Base-by-base conservation (phyloP, 2,329 filamentous ascomycete species). In the Microcera coccophila region DNA sequence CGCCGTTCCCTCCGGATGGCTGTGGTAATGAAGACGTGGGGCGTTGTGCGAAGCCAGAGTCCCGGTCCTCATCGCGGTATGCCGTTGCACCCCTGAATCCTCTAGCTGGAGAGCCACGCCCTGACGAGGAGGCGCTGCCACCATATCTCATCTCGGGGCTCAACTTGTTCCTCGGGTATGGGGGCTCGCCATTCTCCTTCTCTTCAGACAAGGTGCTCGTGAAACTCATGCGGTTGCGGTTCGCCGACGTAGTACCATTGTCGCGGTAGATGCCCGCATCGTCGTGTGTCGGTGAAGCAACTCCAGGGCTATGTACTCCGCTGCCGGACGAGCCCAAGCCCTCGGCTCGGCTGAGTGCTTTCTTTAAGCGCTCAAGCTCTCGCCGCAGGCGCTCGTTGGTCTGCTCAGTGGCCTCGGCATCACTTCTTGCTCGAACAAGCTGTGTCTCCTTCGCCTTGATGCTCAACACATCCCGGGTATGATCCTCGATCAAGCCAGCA, bases 371-470 rank as follows among this genome's bases (percentile, higher is more conserved):
- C 53, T 98, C 93, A 36, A 96, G 84, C 68, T 98, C 93, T 41
- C 90, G 82, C 49, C 86, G 78, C 40, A 95, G 78, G 44, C 87
- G 84, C 48, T 93, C 87, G 39, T 93, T 90, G 45, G 83, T 85
- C 57, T 90, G 84, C 62, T 96, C 90, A 0, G 90, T 87, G 1
- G 87, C 82, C 63, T 97, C 91, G 22, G 85, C 87, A 59, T 98
- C 93, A 52, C 87, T 90, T 41, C 90, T 79, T 10, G 93, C 90
- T 34, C 93, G 84, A 9, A 97, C 91, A 4, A 98, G 78, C 59
- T 98, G 93, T 3, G 93, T 97, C 66, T 98, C 93, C 67, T 98
- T 98, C 12, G 93, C 93, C 65, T 97, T 97, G 70, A 98, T 94
- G 55, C 90, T 93, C 32, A 98, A 75, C 0, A 96, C 89, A 58